Conservation (phyloP, 108 stramenopile genomes). For the Licmophora abbreviata region DNA sequence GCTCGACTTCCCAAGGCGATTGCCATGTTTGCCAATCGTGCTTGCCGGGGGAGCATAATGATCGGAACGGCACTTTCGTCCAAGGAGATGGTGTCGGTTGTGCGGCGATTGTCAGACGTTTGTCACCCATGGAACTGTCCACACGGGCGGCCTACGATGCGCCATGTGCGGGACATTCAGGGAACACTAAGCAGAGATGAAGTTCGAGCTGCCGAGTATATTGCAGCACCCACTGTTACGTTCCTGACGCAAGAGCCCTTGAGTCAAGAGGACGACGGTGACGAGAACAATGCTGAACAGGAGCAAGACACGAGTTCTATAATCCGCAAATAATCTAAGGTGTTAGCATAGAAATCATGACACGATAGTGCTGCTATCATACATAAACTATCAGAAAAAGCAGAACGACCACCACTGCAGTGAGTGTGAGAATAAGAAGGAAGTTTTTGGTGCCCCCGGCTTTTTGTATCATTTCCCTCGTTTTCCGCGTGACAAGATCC, state of each 20-base stretch:
- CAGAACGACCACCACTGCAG: slow-evolving; percentile 55
- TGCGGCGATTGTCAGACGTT: slow-evolving; percentile 68
- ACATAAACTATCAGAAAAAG: slow-evolving; percentile 75
- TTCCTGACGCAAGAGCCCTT: slow-evolving; percentile 13
- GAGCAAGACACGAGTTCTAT: background rate
- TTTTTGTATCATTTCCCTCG: slow-evolving; percentile 81
- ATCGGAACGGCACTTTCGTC: slow-evolving; percentile 86
- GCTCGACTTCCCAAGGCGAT: slow-evolving; percentile 89
- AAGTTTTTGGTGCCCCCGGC: slow-evolving; percentile 79
- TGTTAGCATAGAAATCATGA: background rate
- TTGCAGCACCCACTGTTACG: slow-evolving; percentile 35
- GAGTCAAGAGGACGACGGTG: slow-evolving; percentile 8
- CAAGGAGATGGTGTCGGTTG: slow-evolving; percentile 77
- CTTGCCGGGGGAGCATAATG: slow-evolving; percentile 91
- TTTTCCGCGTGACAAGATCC: slow-evolving; percentile 78
- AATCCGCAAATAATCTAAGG: background rate
- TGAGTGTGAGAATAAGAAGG: slow-evolving; percentile 51
- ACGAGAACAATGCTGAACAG: background rate
- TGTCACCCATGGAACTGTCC: slow-evolving; percentile 93
- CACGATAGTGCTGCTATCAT: slow-evolving; percentile 15
- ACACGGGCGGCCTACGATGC: slow-evolving; percentile 86
- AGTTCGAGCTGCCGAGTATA: slow-evolving; percentile 17
- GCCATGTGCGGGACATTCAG: slow-evolving; percentile 66
- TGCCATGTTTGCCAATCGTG: slow-evolving; percentile 94
- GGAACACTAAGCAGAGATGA: slow-evolving; percentile 45